phyloP scores from a whole-genome alignment of 1,139 yeast genomes.

The Spathaspora sp. region DNA sequence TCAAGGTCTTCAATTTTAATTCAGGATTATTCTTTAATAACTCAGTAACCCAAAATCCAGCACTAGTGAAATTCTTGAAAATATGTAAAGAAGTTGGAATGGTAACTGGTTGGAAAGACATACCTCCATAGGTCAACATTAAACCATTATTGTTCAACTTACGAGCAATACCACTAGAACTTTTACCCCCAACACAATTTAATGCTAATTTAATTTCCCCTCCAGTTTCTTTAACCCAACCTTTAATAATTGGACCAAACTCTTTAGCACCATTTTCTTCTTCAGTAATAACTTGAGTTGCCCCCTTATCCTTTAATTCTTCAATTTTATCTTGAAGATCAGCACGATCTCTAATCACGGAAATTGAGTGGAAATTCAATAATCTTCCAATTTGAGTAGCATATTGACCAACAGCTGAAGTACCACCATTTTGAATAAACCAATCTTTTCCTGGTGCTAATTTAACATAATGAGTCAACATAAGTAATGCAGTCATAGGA shows the following conservation, averaged over 20 bases:
- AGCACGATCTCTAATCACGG: conserved; percentile 84
- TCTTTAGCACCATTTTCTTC: conserved; percentile 71
- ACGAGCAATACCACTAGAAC: conserved; percentile 77
- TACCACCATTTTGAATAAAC: conserved; percentile 96
- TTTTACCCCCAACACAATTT: conserved; percentile 92
- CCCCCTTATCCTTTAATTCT: conserved; percentile 66
- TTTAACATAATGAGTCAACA: conserved; percentile 71
- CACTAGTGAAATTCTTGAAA: conserved; percentile 80
- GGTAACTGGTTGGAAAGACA: conserved; percentile 92
- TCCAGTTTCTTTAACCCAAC: conserved; percentile 57
- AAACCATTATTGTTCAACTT: conserved; percentile 68
- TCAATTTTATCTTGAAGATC: conserved; percentile 62
- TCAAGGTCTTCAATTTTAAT: conserved; percentile 59
- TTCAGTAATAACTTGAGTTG: conserved; percentile 88
- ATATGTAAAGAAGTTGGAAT: conserved; percentile 87
- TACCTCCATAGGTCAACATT: conserved; percentile 93
- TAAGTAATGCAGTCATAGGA: conserved; percentile 88
- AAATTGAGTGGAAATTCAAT: conserved; percentile 78
- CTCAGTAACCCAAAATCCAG: conserved; percentile 93
- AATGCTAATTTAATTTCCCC: conserved; percentile 71
- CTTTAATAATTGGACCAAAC: conserved; percentile 59
- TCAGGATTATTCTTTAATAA: conserved; percentile 66
- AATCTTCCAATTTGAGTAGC: conserved; percentile 84
- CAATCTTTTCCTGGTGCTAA: conserved; percentile 73
- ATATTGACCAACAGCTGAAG: conserved; percentile 92